Base-by-base conservation (phyloP, 176 grass and related monocot species). In the Musa schizocarpa region DNA sequence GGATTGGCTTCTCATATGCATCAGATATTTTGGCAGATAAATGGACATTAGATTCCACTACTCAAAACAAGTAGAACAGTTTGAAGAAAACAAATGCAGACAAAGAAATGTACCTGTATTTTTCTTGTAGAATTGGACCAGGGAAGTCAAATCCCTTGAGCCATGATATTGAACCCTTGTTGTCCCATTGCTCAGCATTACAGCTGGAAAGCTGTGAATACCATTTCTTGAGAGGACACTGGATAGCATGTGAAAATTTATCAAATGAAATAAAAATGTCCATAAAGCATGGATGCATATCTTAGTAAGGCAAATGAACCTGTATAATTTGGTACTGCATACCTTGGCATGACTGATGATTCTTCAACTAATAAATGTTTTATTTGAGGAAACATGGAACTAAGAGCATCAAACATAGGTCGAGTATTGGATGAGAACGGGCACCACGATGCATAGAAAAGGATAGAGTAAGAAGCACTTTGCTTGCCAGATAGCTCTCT, bases 341-440 rank as follows among this genome's bases (percentile, higher is more conserved):
- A 96, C 92, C 92, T 96, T 78, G 92, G 92, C 20, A 75, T 87
- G 2, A 74, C 79, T 74, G 82, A 89, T 70, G 88, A 85, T 89
- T 96, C 83, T 82, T 96, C 92, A 25, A 96, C 84, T 62, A 74
- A 50, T 64, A 86, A 85, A 70, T 96, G 88, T 49, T 87, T 83
- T 65, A 96, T 85, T 52, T 86, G 88, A 79, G 92, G 92, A 83
- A 89, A 96, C 92, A 92, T 92, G 54, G 86, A 87, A 77, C 82
- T 81, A 54, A 96, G 81, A 61, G 79, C 62, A 81, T 85, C 82
- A 79, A 96, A 96, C 76, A 56, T 76, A 50, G 92, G 92, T 62
- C 52, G 77, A 74, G 81, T 77, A 62, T 89, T 83, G 74, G 59
- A 76, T 10, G 88, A 92, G 77, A 96, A 96, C 25, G 88, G 92